Base-by-base conservation (phyloP, 2,329 filamentous ascomycete species). In the Cladorrhinum sp. region DNA sequence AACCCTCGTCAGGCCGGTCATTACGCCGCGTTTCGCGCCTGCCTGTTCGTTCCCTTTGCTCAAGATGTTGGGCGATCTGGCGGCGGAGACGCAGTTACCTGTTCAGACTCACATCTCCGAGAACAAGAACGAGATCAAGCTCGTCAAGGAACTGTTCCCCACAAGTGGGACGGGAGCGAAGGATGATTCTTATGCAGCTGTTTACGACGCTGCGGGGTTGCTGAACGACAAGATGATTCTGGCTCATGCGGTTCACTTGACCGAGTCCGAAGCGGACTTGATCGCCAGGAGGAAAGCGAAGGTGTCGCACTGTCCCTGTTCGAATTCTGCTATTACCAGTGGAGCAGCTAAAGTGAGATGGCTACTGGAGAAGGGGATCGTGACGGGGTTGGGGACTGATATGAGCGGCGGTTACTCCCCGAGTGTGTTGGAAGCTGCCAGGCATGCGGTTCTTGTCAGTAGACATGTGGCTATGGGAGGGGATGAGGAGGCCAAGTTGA, bases 61-160 rank as follows among this genome's bases (percentile, higher is more conserved):
- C 71, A 67, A 71, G 0, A 78, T 75, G 0, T 81, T 97, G 3
- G 90, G 88, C 0, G 70, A 76, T 1, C 75, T 97, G 4, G 88
- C 89, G 5, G 74, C 75, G 6, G 80, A 87, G 56, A 85, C 60
- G 2, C 75, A 79, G 24, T 77, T 93, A 2, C 88, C 89, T 0
- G 81, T 93, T 38, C 93, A 98, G 77, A 97, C 93, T 6, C 93
- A 98, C 75, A 85, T 98, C 58, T 90, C 88, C 0, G 93, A 98
- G 73, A 97, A 96, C 74, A 77, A 75, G 12, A 77, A 78, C 66
- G 93, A 98, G 76, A 78, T 93, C 38, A 78, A 77, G 2, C 82
- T 96, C 0, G 93, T 97, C 1, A 74, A 77, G 16, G 68, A 84
- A 9, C 70, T 93, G 50, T 96, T 96, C 74, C 89, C 91, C 0